Evolutionary conservation across 73 alveolate genomes (phyloP).

Genomic region (Stentor coeruleus): DNA sequence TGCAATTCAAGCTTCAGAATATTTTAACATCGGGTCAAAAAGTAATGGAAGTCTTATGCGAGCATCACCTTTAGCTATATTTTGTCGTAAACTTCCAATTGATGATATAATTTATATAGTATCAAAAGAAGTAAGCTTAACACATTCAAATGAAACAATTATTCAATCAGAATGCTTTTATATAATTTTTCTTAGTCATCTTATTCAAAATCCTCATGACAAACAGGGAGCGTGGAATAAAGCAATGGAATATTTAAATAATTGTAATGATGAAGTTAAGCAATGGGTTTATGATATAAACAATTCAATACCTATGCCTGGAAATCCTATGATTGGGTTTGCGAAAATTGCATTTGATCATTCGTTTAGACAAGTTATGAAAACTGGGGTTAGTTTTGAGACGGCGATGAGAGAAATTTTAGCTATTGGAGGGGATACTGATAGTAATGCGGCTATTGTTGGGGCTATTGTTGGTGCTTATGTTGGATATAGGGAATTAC

Average conservation of each 20-base stretch:
- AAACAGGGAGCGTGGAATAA: slow-evolving; percentile 3
- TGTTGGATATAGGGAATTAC: slow-evolving; percentile 17
- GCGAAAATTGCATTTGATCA: slow-evolving; percentile 23
- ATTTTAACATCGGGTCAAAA: slow-evolving; percentile 19
- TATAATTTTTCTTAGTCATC: slow-evolving; percentile 18
- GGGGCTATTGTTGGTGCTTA: slow-evolving; percentile 43
- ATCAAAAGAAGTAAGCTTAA: slow-evolving; percentile 23
- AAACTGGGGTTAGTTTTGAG: background rate
- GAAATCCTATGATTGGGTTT: background rate
- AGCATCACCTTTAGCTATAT: slow-evolving; percentile 54
- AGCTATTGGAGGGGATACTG: slow-evolving; percentile 44
- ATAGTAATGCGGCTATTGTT: slow-evolving; percentile 43
- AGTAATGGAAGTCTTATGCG: slow-evolving; percentile 63
- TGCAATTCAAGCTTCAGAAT: slow-evolving; percentile 17
- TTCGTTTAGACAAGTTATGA: slow-evolving; percentile 15
- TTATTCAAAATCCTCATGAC: slow-evolving; percentile 27
- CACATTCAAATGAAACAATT: slow-evolving; percentile 38
- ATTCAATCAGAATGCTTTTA: slow-evolving; percentile 27
- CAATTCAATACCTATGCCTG: background rate
- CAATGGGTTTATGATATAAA: slow-evolving; percentile 21
- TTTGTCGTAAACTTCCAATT: slow-evolving; percentile 32
- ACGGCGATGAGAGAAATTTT: slow-evolving; percentile 32
- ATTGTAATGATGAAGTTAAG: background rate
- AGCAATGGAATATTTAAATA: background rate
- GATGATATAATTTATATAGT: slow-evolving; percentile 31